Percentiles rank a stretch among this genome's conserved stretches.
Conservation (phyloP, 441 rosid species). For the Erysimum pusillum region DNA sequence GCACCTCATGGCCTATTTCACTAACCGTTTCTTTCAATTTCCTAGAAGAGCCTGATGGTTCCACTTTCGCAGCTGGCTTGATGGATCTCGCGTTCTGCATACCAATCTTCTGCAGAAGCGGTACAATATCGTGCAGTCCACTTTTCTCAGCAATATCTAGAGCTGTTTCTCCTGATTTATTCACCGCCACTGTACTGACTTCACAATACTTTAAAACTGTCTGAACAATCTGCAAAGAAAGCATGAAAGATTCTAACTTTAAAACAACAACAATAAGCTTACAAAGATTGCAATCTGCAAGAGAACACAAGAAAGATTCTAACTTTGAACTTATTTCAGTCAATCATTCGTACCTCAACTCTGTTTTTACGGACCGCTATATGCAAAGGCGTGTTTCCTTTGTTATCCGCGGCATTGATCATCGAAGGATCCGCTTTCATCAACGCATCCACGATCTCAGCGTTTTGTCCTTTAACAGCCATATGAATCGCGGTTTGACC, state of each 20-base stretch:
- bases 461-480: conserved; percentile 71
- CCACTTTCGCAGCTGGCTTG: conserved; percentile 48
- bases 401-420: conserved; percentile 61
- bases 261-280: not conserved
- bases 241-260: conserved; percentile 8
- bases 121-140: conserved; percentile 54
- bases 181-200: conserved; percentile 48
- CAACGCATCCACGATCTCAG: conserved; percentile 56
- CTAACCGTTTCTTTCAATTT: conserved; percentile 88
- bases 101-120: conserved; percentile 68
- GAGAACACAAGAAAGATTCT: not conserved
- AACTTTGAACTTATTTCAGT: conserved; percentile 7
- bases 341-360: conserved; percentile 52
- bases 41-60: conserved; percentile 55
- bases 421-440: conserved; percentile 48
- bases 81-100: conserved; percentile 68
- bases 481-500: conserved; percentile 71
- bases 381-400: conserved; percentile 73
- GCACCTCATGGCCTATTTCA: conserved; percentile 92
- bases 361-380: conserved; percentile 61
- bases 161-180: conserved; percentile 68
- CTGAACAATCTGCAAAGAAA: conserved; percentile 55
- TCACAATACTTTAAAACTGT: conserved; percentile 46
- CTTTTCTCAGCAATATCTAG: conserved; percentile 67
- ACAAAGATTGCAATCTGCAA: conserved; percentile 46